Percentiles rank a stretch among this genome's conserved stretches.
phyloP scores from a whole-genome alignment of 1,139 yeast species.

The Magnusiomyces ingens region DNA sequence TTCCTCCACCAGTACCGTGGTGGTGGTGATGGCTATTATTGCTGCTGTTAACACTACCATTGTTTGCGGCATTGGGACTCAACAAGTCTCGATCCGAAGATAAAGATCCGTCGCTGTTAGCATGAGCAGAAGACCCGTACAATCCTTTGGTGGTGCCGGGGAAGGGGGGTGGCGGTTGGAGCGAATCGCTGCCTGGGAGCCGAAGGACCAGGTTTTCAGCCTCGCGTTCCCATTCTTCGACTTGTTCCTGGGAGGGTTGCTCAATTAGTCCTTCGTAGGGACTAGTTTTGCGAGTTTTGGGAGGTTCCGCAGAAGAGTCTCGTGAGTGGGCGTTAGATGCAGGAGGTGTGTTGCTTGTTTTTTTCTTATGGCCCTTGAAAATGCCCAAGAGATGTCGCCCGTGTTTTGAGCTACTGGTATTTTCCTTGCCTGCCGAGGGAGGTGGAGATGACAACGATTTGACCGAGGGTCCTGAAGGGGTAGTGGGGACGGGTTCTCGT shows the following conservation, averaged over 20 bases:
- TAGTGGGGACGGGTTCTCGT: too few species aligned
- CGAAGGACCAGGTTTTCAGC: slow-evolving; percentile 4
- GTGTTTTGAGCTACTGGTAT: not conserved
- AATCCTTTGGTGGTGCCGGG: not conserved
- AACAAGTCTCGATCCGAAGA: too few species aligned
- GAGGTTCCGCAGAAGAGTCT: not conserved
- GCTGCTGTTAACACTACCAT: too few species aligned
- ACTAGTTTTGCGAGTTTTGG: not conserved
- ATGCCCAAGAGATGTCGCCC: not conserved
- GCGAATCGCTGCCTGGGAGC: not conserved
- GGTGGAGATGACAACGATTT: too few species aligned
- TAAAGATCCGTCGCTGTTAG: too few species aligned
- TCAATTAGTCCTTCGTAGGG: not conserved
- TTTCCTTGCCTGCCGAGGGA: not conserved
- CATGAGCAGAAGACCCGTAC: too few species aligned
- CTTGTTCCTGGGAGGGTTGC: not conserved
- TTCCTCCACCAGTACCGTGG: too few species aligned
- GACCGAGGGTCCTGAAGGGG: too few species aligned
- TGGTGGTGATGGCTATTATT: too few species aligned
- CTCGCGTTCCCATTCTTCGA: slow-evolving; percentile 3
- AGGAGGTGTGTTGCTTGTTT: not conserved
- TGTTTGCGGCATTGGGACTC: too few species aligned
- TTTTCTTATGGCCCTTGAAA: not conserved
- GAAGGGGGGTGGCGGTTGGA: not conserved
- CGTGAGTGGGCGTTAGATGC: not conserved